Conservation (phyloP, 108 stramenopile species). For the Asterionellopsis glacialis region DNA sequence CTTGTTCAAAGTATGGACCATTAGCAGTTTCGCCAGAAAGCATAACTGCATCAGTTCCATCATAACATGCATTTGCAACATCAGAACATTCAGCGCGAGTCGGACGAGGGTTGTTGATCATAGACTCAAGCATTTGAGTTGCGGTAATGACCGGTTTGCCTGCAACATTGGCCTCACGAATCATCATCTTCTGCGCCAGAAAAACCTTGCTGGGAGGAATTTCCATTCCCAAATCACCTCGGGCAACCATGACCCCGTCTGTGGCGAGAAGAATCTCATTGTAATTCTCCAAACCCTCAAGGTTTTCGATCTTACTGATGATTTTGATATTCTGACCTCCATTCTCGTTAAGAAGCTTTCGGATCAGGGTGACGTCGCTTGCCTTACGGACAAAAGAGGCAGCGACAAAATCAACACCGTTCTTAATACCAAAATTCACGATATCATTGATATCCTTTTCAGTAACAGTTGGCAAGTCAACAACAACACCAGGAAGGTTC, state of each 20-base stretch:
- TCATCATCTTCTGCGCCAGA: slow-evolving; percentile 96
- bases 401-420: slow-evolving; percentile 96
- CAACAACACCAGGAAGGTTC: slow-evolving; percentile 97
- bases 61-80: slow-evolving; percentile 97
- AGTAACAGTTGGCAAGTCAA: slow-evolving; percentile 94
- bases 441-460: slow-evolving; percentile 91
- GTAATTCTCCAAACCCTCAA: slow-evolving; percentile 96
- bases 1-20: slow-evolving; percentile 65
- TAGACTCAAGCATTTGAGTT: slow-evolving; percentile 98
- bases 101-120: slow-evolving; percentile 97
- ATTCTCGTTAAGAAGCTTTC: slow-evolving; percentile 62
- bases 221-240: slow-evolving; percentile 99
- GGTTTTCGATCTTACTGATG: slow-evolving; percentile 99
- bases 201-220: slow-evolving; percentile 98
- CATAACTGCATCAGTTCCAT: slow-evolving; percentile 99
- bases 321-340: slow-evolving; percentile 95
- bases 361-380: slow-evolving; percentile 82
- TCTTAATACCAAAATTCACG: slow-evolving; percentile 78
- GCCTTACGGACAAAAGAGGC: slow-evolving; percentile 98
- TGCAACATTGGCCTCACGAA: slow-evolving; percentile 90
- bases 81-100: slow-evolving; percentile 99
- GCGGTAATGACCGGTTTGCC: slow-evolving; percentile 97
- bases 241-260: slow-evolving; percentile 99
- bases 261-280: slow-evolving; percentile 84
- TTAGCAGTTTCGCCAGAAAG: slow-evolving; percentile 93